Evolutionary conservation across 768 basidiomycete species (phyloP), one percentile per base, ranked within the genome.

Genomic region (Phlebiopsis flavidoalba): DNA sequence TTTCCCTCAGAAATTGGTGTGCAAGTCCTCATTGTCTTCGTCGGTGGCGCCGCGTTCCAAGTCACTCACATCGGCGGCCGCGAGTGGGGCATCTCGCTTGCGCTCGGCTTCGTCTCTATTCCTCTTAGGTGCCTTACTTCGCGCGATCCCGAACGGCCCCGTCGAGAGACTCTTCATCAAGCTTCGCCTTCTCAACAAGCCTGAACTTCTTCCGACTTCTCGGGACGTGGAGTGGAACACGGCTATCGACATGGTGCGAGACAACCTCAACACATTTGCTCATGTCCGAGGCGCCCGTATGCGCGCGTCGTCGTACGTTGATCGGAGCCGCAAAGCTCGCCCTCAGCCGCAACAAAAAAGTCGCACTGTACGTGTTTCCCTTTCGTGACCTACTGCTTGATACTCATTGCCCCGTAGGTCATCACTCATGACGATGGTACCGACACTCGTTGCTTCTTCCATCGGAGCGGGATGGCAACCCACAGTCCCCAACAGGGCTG

Each of bases 61-160:
- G 96, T 98, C 8, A 87, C 84, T 0, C 79, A 71, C 8, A 85
- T 98, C 54, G 76, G 77, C 43, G 93, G 90, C 8, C 84, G 84
- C 45, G 93, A 96, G 72, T 99, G 97, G 97, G 95, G 85, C 57
- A 92, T 98, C 65, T 91, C 92, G 0, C 76, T 99, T 43, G 88
- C 93, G 53, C 81, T 98, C 36, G 97, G 96, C 37, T 63, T 88
- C 47, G 83, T 94, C 51, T 88, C 97, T 10, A 84, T 98, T 49
- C 97, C 96, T 5, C 26, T 80, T 96, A 66, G 97, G 93, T 56
- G 87, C 79, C 40, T 68, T 94, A 63, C 81, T 95, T 61, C 91
- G 96, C 47, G 73, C 85, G 21, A 72, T 95, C 31, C 96, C 96
- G 51, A 94, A 89, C 67, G 81, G 68, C 36, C 91, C 93, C 0